phyloP scores from a whole-genome alignment of 441 rosid species.

The Eutrema salsugineum region DNA sequence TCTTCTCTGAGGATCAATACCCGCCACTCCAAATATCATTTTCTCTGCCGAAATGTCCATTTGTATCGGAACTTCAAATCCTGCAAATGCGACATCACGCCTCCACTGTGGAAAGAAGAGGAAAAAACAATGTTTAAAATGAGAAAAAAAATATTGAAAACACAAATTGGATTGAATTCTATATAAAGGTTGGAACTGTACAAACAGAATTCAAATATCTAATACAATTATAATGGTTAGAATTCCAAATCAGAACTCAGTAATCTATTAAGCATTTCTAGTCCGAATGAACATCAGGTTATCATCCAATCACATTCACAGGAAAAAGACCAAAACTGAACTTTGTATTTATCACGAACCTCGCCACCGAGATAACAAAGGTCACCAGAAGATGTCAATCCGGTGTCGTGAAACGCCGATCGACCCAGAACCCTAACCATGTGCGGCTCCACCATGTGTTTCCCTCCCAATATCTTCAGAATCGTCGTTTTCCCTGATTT shows the following conservation, averaged over 20 bases:
- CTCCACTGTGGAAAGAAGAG: slow-evolving; percentile 64
- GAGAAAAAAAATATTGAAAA: background rate
- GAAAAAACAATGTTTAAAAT: background rate
- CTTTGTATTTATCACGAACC: slow-evolving; percentile 36
- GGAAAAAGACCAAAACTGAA: background rate
- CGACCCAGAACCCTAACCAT: slow-evolving; percentile 87
- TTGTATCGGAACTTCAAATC: slow-evolving; percentile 93
- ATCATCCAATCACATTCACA: background rate
- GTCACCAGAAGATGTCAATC: slow-evolving; percentile 76
- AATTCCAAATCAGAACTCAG: too few relatives aligned
- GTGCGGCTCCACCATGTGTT: slow-evolving; percentile 91
- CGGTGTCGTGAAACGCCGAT: slow-evolving; percentile 89
- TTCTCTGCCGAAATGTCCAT: slow-evolving; percentile 88
- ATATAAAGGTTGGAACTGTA: too few relatives aligned
- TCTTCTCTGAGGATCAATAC: slow-evolving; percentile 82
- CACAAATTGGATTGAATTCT: background rate
- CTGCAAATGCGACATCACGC: slow-evolving; percentile 95
- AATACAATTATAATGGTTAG: too few relatives aligned
- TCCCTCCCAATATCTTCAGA: slow-evolving; percentile 89
- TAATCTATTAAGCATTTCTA: too few relatives aligned
- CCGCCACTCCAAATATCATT: slow-evolving; percentile 87
- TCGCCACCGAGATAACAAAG: slow-evolving; percentile 92
- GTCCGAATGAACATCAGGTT: background rate
- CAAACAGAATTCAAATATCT: too few relatives aligned
- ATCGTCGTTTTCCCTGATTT: slow-evolving; percentile 82